Conservation (phyloP, 805 yeast species). For the Tetrapisispora phaffii region DNA sequence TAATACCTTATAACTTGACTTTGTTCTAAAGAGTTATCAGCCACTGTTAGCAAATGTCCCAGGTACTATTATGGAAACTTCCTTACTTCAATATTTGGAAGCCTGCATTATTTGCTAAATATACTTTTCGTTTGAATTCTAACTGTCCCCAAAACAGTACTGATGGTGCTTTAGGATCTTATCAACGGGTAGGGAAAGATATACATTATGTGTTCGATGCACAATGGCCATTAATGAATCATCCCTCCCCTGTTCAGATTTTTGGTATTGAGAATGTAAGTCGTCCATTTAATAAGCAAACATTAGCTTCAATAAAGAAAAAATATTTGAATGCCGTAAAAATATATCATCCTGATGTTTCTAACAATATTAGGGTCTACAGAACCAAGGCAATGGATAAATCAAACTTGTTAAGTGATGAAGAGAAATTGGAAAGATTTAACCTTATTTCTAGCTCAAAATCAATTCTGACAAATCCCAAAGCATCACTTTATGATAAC, state of each 20-base stretch:
- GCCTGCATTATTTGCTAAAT: too few relatives aligned
- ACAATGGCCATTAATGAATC: conserved; percentile 47
- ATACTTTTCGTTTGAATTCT: too few relatives aligned
- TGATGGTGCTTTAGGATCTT: too few relatives aligned
- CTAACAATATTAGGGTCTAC: conserved; percentile 23
- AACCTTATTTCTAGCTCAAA: conserved; percentile 49
- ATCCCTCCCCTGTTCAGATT: conserved; percentile 66
- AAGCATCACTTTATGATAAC: conserved; percentile 28
- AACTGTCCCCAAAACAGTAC: too few relatives aligned
- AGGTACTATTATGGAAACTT: too few relatives aligned
- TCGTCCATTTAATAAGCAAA: background rate
- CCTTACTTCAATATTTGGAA: too few relatives aligned
- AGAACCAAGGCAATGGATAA: background rate
- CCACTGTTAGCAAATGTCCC: too few relatives aligned
- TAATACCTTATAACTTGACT: too few relatives aligned
- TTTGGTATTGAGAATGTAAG: conserved; percentile 33
- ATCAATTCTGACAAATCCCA: conserved; percentile 39
- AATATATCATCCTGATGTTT: conserved; percentile 72
- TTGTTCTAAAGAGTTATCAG: too few relatives aligned
- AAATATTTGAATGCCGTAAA: conserved; percentile 56
- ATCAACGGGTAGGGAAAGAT: background rate
- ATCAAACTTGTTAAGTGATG: conserved; percentile 5
- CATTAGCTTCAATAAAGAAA: conserved; percentile 26
- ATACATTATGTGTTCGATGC: background rate
- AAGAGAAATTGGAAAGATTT: conserved; percentile 38